A percentile compares a stretch with the other conserved stretches of the same genome.
Evolutionary conservation across 2,329 filamentous ascomycete species (phyloP).

Genomic region (Conoideocrella luteorostrata): DNA sequence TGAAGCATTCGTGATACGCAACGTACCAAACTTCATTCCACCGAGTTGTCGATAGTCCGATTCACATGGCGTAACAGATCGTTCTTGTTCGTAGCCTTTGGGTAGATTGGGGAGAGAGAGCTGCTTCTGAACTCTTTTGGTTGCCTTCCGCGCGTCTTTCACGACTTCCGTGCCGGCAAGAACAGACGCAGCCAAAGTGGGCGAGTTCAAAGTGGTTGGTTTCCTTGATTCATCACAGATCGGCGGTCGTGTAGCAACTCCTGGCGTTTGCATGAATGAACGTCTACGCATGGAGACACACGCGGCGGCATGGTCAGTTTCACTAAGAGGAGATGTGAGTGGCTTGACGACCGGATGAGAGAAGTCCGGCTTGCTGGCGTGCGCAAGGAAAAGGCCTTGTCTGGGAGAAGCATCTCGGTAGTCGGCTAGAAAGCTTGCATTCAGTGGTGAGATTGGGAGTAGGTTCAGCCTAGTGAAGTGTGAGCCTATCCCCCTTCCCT

Average conservation of each 20-base stretch:
- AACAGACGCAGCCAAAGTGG: background rate
- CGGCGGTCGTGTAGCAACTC: constrained; percentile 38
- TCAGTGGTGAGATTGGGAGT: constrained; percentile 1
- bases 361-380: background rate
- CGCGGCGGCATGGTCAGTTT: constrained; percentile 14
- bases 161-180: background rate
- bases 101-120: constrained; percentile 26
- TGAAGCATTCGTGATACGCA: constrained; percentile 56
- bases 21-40: constrained; percentile 54
- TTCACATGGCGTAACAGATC: constrained; percentile 39
- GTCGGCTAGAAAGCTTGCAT: background rate
- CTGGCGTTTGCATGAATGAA: constrained; percentile 42
- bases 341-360: background rate
- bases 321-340: background rate
- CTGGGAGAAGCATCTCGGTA: constrained; percentile 17
- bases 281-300: constrained; percentile 42
- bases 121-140: constrained; percentile 16
- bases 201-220: constrained; percentile 9
- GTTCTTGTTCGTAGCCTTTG: constrained; percentile 13
- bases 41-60: constrained; percentile 54
- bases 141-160: background rate
- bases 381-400: background rate
- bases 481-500: background rate
- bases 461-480: background rate
- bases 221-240: constrained; percentile 17